Base-by-base conservation (phyloP, 345 rosid species). In the Schrenkiella parvula region DNA sequence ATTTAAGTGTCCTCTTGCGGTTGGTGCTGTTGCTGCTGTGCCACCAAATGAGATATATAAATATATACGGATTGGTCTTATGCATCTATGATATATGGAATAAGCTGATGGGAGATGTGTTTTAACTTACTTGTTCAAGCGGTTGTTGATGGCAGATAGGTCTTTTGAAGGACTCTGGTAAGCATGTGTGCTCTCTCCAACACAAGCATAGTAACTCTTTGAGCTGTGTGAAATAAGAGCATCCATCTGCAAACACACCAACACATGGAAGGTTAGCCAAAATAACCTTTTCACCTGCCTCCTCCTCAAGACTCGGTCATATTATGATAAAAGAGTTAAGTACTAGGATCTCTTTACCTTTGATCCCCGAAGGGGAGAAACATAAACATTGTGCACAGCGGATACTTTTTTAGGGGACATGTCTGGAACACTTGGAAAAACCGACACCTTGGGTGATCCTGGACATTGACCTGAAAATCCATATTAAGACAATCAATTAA, bases 151-250 rank as follows among this genome's bases (percentile, higher is more conserved):
- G 58, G 85, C 99, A 10, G 87, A 84, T 25, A 95, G 82, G 80
- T 92, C 98, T 74, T 95, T 95, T 4, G 99, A 95, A 58, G 99
- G 99, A 87, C 99, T 95, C 77, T 88, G 96, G 75, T 85, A 95
- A 17, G 99, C 98, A 54, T 82, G 98, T 7, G 98, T 95, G 74
- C 98, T 91, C 84, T 95, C 99, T 67, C 99, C 99, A 58, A 95
- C 97, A 83, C 97, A 91, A 53, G 98, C 97, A 69, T 95, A 95
- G 75, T 87, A 89, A 81, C 99, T 95, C 78, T 81, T 89, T 11
- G 93, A 83, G 82, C 90, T 85, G 71, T 91, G 89, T 43, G 92
- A 89, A 56, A 91, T 91, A 31, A 92, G 75, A 57, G 99, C 96
- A 78, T 95, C 99, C 98, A 88, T 89, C 99, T 88, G 76, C 64